A percentile compares a stretch with the other conserved stretches of the same genome.
These are phyloP conservation scores for Aspergillus nidulans DNA, from an alignment of 495 filamentous ascomycete species.

Conservation along the genomic window DNA sequence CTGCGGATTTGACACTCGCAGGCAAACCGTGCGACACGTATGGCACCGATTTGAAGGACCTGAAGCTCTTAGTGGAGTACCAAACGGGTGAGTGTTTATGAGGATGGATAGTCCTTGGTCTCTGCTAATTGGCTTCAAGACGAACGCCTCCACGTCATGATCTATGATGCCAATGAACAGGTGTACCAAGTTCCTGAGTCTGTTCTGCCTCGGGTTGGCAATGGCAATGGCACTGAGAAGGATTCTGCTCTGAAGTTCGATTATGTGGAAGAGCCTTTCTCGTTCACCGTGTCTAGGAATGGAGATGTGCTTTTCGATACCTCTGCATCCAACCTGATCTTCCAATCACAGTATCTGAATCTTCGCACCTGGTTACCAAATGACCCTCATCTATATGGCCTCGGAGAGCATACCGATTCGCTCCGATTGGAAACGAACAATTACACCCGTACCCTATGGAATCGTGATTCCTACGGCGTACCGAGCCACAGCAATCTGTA, in stretches of 20 bases:
- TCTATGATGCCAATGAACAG: slow-evolving; percentile 68
- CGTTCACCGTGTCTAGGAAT: slow-evolving; percentile 61
- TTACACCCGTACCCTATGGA: slow-evolving; percentile 80
- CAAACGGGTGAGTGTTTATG: slow-evolving; percentile 56
- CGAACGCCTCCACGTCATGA: slow-evolving; percentile 74
- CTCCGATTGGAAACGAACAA: slow-evolving; percentile 66
- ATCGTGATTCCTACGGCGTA: slow-evolving; percentile 65
- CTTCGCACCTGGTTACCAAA: slow-evolving; percentile 65
- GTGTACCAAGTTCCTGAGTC: slow-evolving; percentile 75
- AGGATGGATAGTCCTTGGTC: neutral
- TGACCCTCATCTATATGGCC: slow-evolving; percentile 68
- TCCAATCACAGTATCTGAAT: slow-evolving; percentile 73
- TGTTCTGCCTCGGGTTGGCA: slow-evolving; percentile 60
- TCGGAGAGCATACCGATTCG: slow-evolving; percentile 75
- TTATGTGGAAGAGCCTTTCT: slow-evolving; percentile 65
- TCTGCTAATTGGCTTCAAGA: slow-evolving; percentile 39
- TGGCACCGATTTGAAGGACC: slow-evolving; percentile 59
- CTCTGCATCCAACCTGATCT: slow-evolving; percentile 63
- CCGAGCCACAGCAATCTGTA: slow-evolving; percentile 72
- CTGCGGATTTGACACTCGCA: slow-evolving; percentile 62
- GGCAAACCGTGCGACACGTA: slow-evolving; percentile 67
- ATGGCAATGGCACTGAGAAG: slow-evolving; percentile 18
- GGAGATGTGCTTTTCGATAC: slow-evolving; percentile 79
- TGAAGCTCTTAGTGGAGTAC: slow-evolving; percentile 69
- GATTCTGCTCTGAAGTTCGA: slow-evolving; percentile 54